Evolutionary conservation across 1,284 basidiomycete genomes (phyloP).

Genomic region (Boletus sp.): DNA sequence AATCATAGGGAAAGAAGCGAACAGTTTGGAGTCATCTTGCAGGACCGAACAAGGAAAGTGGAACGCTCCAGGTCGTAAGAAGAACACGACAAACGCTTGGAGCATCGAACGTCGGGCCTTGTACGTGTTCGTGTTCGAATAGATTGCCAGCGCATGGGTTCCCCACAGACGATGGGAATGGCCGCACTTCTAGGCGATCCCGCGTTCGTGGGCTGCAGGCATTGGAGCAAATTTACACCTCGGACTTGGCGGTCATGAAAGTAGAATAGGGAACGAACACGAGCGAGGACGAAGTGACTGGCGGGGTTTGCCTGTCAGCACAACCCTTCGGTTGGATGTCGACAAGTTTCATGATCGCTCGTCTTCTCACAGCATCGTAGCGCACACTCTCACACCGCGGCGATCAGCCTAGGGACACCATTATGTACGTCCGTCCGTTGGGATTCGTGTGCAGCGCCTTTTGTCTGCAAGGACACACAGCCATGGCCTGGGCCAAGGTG

Average conservation of each 20-base stretch:
- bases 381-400: conserved; percentile 26
- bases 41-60: neutral
- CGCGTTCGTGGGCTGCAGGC: too few species aligned
- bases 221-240: neutral
- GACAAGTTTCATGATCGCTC: conserved; percentile 10
- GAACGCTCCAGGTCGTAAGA: neutral
- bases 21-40: neutral
- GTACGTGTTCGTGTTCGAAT: neutral
- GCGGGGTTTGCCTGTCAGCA: conserved; percentile 12
- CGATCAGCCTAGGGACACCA: conserved; percentile 12
- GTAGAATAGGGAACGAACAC: conserved; percentile 10
- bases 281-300: conserved; percentile 6
- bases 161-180: conserved; percentile 3
- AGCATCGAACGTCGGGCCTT: neutral
- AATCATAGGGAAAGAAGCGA: neutral
- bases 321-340: conserved; percentile 10
- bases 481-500: too few species aligned
- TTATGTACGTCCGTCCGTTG: conserved; percentile 19
- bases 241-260: too few species aligned
- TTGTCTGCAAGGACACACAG: too few species aligned
- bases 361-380: conserved; percentile 18
- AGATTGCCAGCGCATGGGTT: neutral
- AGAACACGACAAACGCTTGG: neutral
- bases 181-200: too few species aligned
- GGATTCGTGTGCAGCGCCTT: neutral